Evolutionary conservation across 2,329 filamentous ascomycete genomes (phyloP).

Genomic region (Botryotinia convoluta): DNA sequence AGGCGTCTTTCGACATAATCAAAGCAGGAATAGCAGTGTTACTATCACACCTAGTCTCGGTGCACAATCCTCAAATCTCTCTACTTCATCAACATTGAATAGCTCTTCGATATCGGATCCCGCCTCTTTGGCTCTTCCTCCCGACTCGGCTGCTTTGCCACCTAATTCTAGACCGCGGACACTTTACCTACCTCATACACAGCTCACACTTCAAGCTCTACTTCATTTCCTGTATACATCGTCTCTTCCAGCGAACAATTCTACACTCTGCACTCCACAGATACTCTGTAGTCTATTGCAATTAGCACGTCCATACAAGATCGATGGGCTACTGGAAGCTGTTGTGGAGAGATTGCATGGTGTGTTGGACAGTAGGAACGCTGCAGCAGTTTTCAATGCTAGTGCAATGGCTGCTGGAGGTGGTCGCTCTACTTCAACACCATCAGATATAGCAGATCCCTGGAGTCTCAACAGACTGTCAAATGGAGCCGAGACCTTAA

Average conservation of each 20-base stretch:
- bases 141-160: conserved; percentile 50
- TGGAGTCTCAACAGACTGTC: conserved; percentile 40
- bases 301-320: conserved; percentile 85
- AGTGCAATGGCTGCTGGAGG: conserved; percentile 97
- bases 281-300: conserved; percentile 94
- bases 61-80: conserved; percentile 47
- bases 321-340: conserved; percentile 89
- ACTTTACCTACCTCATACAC: conserved; percentile 89
- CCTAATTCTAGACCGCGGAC: conserved; percentile 72
- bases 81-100: conserved; percentile 47
- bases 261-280: conserved; percentile 84
- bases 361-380: conserved; percentile 87
- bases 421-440: conserved; percentile 71
- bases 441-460: conserved; percentile 48
- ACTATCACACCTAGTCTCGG: conserved; percentile 74
- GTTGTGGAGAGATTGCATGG: conserved; percentile 88
- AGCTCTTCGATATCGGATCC: conserved; percentile 27
- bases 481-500: conserved; percentile 19
- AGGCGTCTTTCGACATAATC: conserved; percentile 51
- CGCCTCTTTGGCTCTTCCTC: conserved; percentile 26
- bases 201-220: conserved; percentile 82
- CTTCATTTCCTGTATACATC: conserved; percentile 94
- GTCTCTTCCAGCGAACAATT: conserved; percentile 72
- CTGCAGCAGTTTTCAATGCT: conserved; percentile 95
- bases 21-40: conserved; percentile 72